phyloP scores from a whole-genome alignment of 345 rosid genomes.

The Heritiera littoralis region DNA sequence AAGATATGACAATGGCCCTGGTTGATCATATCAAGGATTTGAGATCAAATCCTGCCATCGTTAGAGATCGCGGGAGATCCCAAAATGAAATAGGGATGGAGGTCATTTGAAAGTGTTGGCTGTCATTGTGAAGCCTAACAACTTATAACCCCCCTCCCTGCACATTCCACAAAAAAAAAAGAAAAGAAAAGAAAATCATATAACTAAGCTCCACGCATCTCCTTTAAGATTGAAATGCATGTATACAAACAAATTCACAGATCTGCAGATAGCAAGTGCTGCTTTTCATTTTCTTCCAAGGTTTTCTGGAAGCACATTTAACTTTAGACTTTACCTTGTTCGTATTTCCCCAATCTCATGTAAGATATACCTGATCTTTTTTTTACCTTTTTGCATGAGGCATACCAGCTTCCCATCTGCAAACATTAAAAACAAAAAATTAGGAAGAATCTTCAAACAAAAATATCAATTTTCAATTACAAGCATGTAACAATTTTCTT shows the following conservation, averaged over 20 bases:
- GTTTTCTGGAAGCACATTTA: constrained; percentile 2
- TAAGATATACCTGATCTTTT: constrained; percentile 5
- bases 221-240: not conserved
- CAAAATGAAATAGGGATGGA: not conserved
- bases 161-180: not conserved
- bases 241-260: not conserved
- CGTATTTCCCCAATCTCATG: not conserved
- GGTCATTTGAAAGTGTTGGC: not conserved
- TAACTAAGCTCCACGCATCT: not conserved
- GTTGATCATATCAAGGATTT: not conserved
- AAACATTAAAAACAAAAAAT: constrained; percentile 25
- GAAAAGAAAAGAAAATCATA: too few relatives aligned
- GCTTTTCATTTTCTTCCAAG: not conserved
- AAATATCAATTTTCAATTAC: constrained; percentile 2
- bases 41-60: not conserved
- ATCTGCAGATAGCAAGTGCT: not conserved
- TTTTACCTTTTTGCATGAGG: not conserved
- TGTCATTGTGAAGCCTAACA: not conserved
- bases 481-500: not conserved
- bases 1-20: not conserved
- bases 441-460: constrained; percentile 16
- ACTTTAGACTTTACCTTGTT: constrained; percentile 13
- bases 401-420: constrained; percentile 30
- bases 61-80: not conserved
- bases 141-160: not conserved